Conservation (phyloP, 192 early-diverging fungal species). For the Coemansia sp. region DNA sequence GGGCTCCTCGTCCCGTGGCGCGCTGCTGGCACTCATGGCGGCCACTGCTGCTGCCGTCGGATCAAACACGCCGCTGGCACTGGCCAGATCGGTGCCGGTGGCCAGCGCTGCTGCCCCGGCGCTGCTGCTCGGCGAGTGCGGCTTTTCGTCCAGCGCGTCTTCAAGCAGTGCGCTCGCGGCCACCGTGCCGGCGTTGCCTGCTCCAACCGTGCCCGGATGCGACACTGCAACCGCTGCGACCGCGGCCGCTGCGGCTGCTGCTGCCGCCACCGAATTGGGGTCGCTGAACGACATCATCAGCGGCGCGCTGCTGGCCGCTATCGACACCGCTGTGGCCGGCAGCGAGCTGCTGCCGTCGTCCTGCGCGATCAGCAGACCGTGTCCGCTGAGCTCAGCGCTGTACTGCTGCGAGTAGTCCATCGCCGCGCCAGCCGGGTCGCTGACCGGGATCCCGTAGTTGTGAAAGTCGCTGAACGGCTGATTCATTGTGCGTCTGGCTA, state of each 20-base stretch:
- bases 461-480: conserved; percentile 49
- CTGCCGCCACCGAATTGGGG: conserved; percentile 34
- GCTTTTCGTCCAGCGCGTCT: conserved; percentile 18
- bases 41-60: conserved; percentile 47
- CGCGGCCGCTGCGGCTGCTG: conserved; percentile 28
- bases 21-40: conserved; percentile 34
- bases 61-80: conserved; percentile 22
- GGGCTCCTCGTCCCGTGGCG: conserved; percentile 70
- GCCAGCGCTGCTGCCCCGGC: conserved; percentile 9
- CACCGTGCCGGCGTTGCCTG: neutral
- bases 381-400: conserved; percentile 33
- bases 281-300: conserved; percentile 40
- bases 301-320: conserved; percentile 23
- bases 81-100: conserved; percentile 10
- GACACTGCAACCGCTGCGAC: conserved; percentile 23
- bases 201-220: conserved; percentile 5
- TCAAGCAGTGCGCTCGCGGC: conserved; percentile 17
- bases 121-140: conserved; percentile 25
- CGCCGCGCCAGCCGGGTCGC: conserved; percentile 26
- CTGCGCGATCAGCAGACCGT: conserved; percentile 42
- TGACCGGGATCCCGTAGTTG: conserved; percentile 46
- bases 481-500: conserved; percentile 21
- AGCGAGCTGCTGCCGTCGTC: conserved; percentile 26
- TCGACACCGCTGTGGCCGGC: conserved; percentile 18
- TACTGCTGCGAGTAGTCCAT: conserved; percentile 50